Percentiles rank a stretch among this genome's conserved stretches.
phyloP scores from a whole-genome alignment of 2,329 filamentous ascomycete genomes.

The Juglanconis oblonga region DNA sequence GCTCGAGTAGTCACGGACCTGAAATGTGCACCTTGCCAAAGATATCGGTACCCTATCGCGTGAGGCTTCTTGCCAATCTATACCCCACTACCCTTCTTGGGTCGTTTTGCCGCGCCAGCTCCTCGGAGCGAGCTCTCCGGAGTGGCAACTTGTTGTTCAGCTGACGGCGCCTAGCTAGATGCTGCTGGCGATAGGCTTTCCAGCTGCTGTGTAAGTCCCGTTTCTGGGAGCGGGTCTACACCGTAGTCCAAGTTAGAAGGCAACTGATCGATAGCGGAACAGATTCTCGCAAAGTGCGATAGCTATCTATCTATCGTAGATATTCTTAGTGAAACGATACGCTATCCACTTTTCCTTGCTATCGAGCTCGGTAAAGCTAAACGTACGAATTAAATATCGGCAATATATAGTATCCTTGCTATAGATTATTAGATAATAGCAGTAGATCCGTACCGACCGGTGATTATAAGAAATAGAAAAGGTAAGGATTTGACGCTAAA shows the following conservation, averaged over 20 bases:
- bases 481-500: slow-evolving; percentile 38
- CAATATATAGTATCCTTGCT: slow-evolving; percentile 31
- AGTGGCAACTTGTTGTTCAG: not conserved
- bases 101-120: not conserved
- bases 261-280: slow-evolving; percentile 31
- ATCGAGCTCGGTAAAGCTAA: slow-evolving; percentile 30
- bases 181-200: not conserved
- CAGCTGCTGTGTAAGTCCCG: not conserved
- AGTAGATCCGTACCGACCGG: slow-evolving; percentile 34
- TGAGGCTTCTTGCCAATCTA: no score
- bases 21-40: no score
- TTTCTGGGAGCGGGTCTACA: not conserved
- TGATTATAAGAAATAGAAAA: slow-evolving; percentile 41
- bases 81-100: not conserved
- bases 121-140: not conserved
- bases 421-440: slow-evolving; percentile 37
- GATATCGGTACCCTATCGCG: no score
- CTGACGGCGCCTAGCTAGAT: not conserved
- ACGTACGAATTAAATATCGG: slow-evolving; percentile 34
- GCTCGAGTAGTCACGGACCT: no score
- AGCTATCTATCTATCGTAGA: slow-evolving; percentile 36
- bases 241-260: slow-evolving; percentile 11
- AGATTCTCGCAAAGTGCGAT: slow-evolving; percentile 32
- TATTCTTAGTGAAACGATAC: slow-evolving; percentile 34
- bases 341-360: slow-evolving; percentile 34